These are phyloP conservation scores for Ensete ventricosum DNA, from an alignment of 176 grass and related monocot genomes.

Conservation along the genomic window DNA sequence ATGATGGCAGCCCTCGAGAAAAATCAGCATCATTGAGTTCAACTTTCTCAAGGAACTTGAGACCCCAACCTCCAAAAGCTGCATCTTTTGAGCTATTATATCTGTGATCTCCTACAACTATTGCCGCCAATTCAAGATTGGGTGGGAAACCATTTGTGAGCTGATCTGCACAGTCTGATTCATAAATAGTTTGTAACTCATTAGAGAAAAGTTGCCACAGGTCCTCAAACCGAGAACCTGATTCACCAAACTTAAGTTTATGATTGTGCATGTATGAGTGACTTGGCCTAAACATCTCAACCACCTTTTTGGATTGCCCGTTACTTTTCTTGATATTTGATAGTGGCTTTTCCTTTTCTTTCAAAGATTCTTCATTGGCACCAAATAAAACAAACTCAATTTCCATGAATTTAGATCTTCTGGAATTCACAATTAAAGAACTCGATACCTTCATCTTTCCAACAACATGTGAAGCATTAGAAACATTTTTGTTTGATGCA, in stretches of 20 bases:
- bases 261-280: conserved; percentile 10
- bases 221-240: not conserved
- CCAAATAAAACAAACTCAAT: conserved; percentile 36
- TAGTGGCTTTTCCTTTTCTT: not conserved
- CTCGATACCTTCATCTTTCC: conserved; percentile 41
- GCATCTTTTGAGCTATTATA: conserved; percentile 14
- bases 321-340: not conserved
- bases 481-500: not conserved
- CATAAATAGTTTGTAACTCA: conserved; percentile 16
- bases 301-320: conserved; percentile 17
- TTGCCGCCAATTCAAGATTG: conserved; percentile 30
- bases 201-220: not conserved
- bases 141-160: conserved; percentile 11
- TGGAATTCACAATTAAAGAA: conserved; percentile 23
- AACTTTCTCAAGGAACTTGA: conserved; percentile 38
- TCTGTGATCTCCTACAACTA: conserved; percentile 21
- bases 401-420: conserved; percentile 21
- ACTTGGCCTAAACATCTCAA: conserved; percentile 21
- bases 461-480: conserved; percentile 16
- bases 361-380: conserved; percentile 14
- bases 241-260: conserved; percentile 14
- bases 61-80: conserved; percentile 34
- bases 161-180: conserved; percentile 4
- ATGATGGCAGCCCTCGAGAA: not conserved
- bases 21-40: conserved; percentile 6